Conservation (phyloP, 2,329 filamentous ascomycete genomes). For the Fusarium bulbicola region DNA sequence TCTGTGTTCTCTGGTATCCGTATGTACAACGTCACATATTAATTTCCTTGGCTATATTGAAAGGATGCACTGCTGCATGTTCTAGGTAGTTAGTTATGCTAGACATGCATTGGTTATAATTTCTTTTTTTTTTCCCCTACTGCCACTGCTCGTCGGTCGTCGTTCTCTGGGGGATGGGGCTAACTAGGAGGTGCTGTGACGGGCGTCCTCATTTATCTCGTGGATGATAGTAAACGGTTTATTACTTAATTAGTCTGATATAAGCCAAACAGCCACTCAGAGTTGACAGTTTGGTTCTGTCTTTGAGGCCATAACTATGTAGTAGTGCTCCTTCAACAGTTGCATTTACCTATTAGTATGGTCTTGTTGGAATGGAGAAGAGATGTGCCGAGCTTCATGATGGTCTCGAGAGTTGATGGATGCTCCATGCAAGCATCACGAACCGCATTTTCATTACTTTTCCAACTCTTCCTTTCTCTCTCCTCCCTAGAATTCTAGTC, state of each 20-base stretch:
- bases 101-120: conserved; percentile 16
- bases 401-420: background rate
- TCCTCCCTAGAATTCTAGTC: conserved; percentile 17
- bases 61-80: conserved; percentile 4
- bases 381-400: background rate
- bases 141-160: background rate
- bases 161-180: background rate
- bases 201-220: conserved; percentile 4
- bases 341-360: background rate
- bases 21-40: background rate
- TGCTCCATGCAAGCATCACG: conserved; percentile 1
- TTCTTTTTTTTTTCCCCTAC: background rate
- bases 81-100: background rate
- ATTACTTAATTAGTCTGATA: conserved; percentile 15
- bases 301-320: background rate
- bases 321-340: background rate
- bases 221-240: conserved; percentile 4
- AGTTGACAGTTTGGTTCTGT: background rate
- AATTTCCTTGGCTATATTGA: background rate
- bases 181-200: background rate
- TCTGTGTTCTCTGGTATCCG: background rate
- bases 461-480: background rate
- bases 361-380: background rate
- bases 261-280: background rate
- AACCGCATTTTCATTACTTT: conserved; percentile 1